Evolutionary conservation across 2,329 filamentous ascomycete genomes (phyloP).

Genomic region (Sporothrix inflata): DNA sequence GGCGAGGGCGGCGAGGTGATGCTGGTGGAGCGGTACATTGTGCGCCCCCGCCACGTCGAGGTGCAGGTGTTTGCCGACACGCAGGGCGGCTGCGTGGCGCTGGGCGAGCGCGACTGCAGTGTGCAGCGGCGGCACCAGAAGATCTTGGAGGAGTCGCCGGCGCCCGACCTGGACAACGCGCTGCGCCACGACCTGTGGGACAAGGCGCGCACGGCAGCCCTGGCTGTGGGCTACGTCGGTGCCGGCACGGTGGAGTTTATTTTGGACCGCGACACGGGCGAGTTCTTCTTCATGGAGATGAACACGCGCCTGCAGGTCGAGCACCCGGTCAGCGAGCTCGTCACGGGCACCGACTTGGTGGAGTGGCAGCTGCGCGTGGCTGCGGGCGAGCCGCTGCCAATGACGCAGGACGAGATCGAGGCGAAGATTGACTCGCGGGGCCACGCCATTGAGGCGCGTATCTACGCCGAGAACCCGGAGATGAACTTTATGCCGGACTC

Average conservation of each 20-base stretch:
- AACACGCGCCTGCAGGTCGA: slow-evolving; percentile 93
- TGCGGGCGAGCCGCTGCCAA: slow-evolving; percentile 59
- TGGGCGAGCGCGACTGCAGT: slow-evolving; percentile 87
- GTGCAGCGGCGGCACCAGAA: slow-evolving; percentile 88
- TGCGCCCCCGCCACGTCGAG: slow-evolving; percentile 80
- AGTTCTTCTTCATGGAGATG: slow-evolving; percentile 84
- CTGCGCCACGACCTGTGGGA: slow-evolving; percentile 67
- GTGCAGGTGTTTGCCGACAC: slow-evolving; percentile 89
- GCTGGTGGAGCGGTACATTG: slow-evolving; percentile 82
- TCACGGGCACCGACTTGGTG: slow-evolving; percentile 75
- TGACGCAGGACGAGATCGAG: slow-evolving; percentile 68
- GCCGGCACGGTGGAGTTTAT: slow-evolving; percentile 92
- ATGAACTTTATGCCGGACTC: slow-evolving; percentile 94
- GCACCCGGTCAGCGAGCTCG: slow-evolving; percentile 83
- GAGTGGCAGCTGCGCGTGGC: slow-evolving; percentile 90
- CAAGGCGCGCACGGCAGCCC: slow-evolving; percentile 66
- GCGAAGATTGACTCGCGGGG: slow-evolving; percentile 73
- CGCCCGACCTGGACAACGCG: slow-evolving; percentile 64
- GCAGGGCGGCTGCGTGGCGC: slow-evolving; percentile 75
- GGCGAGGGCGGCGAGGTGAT: slow-evolving; percentile 79
- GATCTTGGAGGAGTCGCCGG: slow-evolving; percentile 86
- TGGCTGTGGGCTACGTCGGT: slow-evolving; percentile 83
- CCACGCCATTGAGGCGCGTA: slow-evolving; percentile 91
- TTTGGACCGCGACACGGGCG: slow-evolving; percentile 77
- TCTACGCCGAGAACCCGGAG: slow-evolving; percentile 94